Conservation (phyloP, 768 basidiomycete species). For the Phaffia australis region DNA sequence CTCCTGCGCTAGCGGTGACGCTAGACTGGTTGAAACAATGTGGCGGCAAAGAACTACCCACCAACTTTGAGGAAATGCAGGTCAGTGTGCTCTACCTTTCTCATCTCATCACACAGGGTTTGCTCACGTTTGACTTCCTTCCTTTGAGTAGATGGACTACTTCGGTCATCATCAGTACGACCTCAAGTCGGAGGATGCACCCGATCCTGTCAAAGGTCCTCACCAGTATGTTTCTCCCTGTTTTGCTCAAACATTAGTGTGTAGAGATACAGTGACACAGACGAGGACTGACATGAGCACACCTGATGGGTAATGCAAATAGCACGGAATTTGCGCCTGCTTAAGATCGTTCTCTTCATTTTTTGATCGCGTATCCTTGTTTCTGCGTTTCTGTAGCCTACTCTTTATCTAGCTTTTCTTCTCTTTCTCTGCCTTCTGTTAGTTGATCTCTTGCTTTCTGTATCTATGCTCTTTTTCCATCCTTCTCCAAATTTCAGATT, state of each 20-base stretch:
- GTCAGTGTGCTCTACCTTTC: constrained; percentile 33
- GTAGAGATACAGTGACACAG: background rate
- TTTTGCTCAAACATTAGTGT: background rate
- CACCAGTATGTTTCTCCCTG: constrained; percentile 27
- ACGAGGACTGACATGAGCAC: background rate
- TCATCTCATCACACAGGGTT: background rate
- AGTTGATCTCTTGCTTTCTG: background rate
- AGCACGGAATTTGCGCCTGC: constrained; percentile 24
- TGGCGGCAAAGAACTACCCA: constrained; percentile 12
- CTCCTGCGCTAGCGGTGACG: constrained; percentile 10
- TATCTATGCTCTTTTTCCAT: background rate
- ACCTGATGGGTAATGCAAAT: background rate
- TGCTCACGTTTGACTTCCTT: background rate
- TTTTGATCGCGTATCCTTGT: background rate
- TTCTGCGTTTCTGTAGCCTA: background rate
- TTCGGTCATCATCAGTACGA: constrained; percentile 37
- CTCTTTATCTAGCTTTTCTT: background rate
- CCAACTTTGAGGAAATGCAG: constrained; percentile 31
- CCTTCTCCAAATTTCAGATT: too few relatives aligned
- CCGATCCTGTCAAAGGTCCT: constrained; percentile 32
- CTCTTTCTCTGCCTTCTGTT: background rate
- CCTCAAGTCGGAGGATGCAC: constrained; percentile 30
- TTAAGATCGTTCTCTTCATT: constrained; percentile 6
- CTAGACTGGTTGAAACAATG: constrained; percentile 14
- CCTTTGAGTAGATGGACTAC: constrained; percentile 21